Conservation (phyloP, 1,284 basidiomycete species). For the Bjerkandera adusta region DNA sequence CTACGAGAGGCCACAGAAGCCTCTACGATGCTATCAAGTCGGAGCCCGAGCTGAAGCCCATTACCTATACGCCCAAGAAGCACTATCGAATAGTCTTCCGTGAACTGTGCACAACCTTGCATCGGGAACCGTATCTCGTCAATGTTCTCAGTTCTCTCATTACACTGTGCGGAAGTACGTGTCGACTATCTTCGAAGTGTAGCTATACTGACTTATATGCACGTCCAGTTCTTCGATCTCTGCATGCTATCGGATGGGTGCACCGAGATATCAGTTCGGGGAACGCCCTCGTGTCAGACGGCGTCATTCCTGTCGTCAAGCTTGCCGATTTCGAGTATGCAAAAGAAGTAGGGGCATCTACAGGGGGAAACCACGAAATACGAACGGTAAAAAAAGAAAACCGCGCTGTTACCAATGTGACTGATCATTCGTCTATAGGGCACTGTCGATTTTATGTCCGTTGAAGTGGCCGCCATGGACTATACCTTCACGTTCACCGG, state of each 20-base stretch:
- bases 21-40: too few species aligned
- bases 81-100: slow-evolving; percentile 8
- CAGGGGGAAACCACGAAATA: not conserved
- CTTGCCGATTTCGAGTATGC: slow-evolving; percentile 5
- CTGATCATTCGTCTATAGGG: not conserved
- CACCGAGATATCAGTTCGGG: slow-evolving; percentile 5
- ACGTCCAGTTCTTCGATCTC: not conserved
- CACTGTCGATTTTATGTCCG: not conserved
- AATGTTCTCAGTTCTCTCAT: not conserved
- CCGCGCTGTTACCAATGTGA: not conserved
- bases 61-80: not conserved
- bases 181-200: not conserved
- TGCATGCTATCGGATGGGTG: slow-evolving; percentile 1
- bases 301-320: not conserved
- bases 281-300: not conserved
- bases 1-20: too few species aligned
- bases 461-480: not conserved
- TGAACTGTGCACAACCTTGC: not conserved
- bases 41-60: too few species aligned
- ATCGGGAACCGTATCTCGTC: not conserved
- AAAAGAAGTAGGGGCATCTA: not conserved
- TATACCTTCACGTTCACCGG: not conserved
- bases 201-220: too few species aligned
- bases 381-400: not conserved
- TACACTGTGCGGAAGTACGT: not conserved